Base-by-base conservation (phyloP, 176 grass and related monocot species). In the Triticum dicoccoides region DNA sequence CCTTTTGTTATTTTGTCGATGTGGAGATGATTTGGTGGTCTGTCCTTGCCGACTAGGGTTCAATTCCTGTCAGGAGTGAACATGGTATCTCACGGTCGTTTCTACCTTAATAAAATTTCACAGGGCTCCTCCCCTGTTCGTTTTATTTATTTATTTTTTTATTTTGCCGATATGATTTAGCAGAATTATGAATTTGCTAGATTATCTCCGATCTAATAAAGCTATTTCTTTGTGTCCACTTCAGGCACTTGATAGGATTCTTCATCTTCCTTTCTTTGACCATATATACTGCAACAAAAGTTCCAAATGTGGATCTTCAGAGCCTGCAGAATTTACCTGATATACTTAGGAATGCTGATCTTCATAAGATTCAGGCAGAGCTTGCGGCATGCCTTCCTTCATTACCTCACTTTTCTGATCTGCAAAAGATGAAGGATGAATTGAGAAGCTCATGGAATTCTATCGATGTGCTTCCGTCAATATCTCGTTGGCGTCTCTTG, bases 181-280 rank as follows among this genome's bases (percentile, higher is more conserved):
- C 24, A 59, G 12, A 33, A 42, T 33, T 14, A n/a, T 34, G 21
- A 30, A 9, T 54, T 12, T 82, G 0, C 30, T 77, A 70, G 14
- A 20, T 23, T 14, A 41, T 37, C 45, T n/a, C 49, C 37, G 35
- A 11, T 86, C 20, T 88, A 90, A 67, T 58, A 73, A 90, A 67
- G 21, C 58, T 17, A 11, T 5, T 78, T 80, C 76, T 0, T 15
- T 44, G 3, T 82, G 11, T 85, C n/a, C 79, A 75, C 61, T 92
- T 78, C 86, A 97, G 95, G 88, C 92, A 97, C 66, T 86, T 97
- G 79, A 97, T 95, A 77, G 95, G 95, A 91, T 97, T 97, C 87
- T 95, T 97, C 88, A 90, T 97, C 72, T 97, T 97, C 78, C 92
- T 97, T 42, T 88, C 85, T 78, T 82, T 97, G 82, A 97, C 95